Base-by-base conservation (phyloP, 2,329 filamentous ascomycete genomes). In the Coccinonectria pachysandricola region DNA sequence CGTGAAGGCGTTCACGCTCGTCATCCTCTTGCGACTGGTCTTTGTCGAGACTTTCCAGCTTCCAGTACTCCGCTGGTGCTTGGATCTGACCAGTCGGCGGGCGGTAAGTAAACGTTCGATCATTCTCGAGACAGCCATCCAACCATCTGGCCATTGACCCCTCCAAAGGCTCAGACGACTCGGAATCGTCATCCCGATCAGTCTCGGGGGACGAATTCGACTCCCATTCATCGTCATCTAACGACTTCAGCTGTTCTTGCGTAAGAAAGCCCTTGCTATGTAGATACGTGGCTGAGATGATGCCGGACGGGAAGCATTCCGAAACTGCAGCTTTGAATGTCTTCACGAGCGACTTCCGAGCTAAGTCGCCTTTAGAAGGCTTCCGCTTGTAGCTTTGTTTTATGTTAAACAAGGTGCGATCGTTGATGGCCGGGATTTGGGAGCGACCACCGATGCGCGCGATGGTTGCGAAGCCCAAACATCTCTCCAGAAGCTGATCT, bases 401-500 rank as follows among this genome's bases (percentile, higher is more conserved):
- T 2, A 86, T 54, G 31, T 78, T 69, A 46, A 63, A 84, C 3
- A 92, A 44, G 0, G 75, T 85, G 9, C 73, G 67, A 27, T 70
- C 60, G 34, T 73, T 73, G 38, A 92, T 76, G 1, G 67, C 64
- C 1, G 61, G 54, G 33, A 82, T 77, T 26, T 72, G 68, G 11
- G 79, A 82, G 15, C 80, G 69, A 3, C 77, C 75, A 21, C 85
- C 85, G 7, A 71, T 46, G 3, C 67, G 64, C 7, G 62, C 57
- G 31, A 86, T 75, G 1, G 71, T 65, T 64, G 38, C 35, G 3
- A 49, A 53, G 1, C 42, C 28, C 1, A 73, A 60, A 10, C 85
- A 63, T 28, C 78, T 71, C 1, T 59, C 56, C 0, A 94, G 60
- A 0, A 95, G 61, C 46, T 94, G 86, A 41, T 95, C 86, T 0